phyloP scores from a whole-genome alignment of 2,329 filamentous ascomycete species.

The Malbranchea zuffiana region DNA sequence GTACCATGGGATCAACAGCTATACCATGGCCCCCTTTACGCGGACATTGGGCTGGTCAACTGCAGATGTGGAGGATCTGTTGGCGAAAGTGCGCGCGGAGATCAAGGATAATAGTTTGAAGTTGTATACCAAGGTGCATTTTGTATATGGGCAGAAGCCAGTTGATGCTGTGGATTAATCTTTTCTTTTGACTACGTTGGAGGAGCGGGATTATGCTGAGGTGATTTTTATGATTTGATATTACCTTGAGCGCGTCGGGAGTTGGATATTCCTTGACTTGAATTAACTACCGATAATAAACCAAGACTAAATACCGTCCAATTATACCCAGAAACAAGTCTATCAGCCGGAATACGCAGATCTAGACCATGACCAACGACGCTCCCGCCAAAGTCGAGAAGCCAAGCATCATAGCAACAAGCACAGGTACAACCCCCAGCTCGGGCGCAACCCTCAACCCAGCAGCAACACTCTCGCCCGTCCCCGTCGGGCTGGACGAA shows the following conservation, averaged over 20 bases:
- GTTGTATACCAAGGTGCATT: conserved; percentile 13
- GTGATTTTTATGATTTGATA: too few species aligned
- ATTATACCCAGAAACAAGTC: too few species aligned
- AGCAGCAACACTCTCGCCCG: conserved; percentile 34
- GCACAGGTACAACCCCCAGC: conserved; percentile 40
- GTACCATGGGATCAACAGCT: conserved; percentile 12
- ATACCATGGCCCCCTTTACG: conserved; percentile 15
- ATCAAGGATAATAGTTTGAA: conserved; percentile 11
- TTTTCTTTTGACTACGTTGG: too few species aligned
- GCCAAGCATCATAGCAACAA: conserved; percentile 42
- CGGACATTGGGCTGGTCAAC: conserved; percentile 5
- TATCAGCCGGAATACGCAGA: too few species aligned
- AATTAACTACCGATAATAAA: too few species aligned
- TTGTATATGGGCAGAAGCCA: conserved; percentile 9
- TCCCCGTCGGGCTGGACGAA: conserved; percentile 20
- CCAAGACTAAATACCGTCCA: too few species aligned
- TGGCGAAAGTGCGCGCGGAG: conserved; percentile 7
- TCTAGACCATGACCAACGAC: conserved; percentile 19
- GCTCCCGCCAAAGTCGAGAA: conserved; percentile 46
- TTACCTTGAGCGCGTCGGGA: too few species aligned
- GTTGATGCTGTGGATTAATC: background rate
- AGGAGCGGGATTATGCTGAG: too few species aligned
- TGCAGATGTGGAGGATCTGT: conserved; percentile 7
- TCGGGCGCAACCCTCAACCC: conserved; percentile 36
- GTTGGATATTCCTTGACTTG: too few species aligned